Conservation (phyloP, 1,139 yeast species). For the Sugiyamaella paludigena region DNA sequence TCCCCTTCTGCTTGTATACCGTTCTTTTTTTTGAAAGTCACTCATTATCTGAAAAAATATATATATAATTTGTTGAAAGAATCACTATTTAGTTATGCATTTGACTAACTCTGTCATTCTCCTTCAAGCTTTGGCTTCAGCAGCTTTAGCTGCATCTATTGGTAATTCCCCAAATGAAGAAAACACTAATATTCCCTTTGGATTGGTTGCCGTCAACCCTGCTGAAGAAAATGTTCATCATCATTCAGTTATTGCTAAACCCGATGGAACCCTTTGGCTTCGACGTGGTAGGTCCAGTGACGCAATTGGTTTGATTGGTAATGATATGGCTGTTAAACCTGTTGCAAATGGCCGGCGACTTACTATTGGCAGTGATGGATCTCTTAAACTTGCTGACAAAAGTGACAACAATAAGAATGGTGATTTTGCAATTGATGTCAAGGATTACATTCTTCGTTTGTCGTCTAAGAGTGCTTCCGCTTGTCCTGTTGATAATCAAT, state of each 20-base stretch:
- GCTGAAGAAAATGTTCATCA: conserved; percentile 8
- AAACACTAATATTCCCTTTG: conserved; percentile 4
- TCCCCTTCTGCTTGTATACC: too few species aligned
- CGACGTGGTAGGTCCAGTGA: conserved; percentile 6
- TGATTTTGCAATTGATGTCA: conserved; percentile 13
- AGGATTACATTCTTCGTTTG: conserved; percentile 16
- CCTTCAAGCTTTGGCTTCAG: conserved; percentile 19
- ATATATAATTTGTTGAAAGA: too few species aligned
- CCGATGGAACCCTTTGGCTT: conserved; percentile 18
- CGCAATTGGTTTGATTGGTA: conserved; percentile 12
- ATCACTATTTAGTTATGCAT: conserved; percentile 17
- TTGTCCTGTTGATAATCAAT: conserved; percentile 14
- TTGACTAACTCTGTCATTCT: conserved; percentile 17
- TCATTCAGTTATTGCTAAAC: conserved; percentile 10
- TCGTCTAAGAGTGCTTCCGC: conserved; percentile 11
- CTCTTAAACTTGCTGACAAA: conserved; percentile 13
- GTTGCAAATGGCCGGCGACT: conserved; percentile 15
- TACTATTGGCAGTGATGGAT: conserved; percentile 12
- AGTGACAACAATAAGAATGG: conserved; percentile 4
- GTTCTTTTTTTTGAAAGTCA: too few species aligned
- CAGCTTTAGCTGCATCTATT: conserved; percentile 18
- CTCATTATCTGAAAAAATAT: too few species aligned
- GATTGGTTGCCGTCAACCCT: conserved; percentile 11
- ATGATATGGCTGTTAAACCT: conserved; percentile 11
- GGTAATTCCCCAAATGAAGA: neutral